Percentiles rank a stretch among this genome's conserved stretches.
Evolutionary conservation across 768 basidiomycete genomes (phyloP).

Genomic region (Fistulinella prunicolor): DNA sequence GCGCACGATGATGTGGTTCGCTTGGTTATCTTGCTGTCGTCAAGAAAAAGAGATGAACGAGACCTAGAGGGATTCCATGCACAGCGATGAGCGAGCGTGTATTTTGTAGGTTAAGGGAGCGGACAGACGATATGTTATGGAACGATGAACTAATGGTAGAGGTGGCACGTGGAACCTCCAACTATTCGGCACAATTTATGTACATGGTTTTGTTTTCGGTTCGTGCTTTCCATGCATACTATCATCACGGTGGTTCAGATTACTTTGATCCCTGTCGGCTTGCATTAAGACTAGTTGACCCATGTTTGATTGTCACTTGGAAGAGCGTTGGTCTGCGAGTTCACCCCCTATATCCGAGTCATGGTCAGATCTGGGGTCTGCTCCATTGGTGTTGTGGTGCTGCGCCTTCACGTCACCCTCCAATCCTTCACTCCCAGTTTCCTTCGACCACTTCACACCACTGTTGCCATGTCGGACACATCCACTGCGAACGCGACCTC

Average conservation of each 20-base stretch:
- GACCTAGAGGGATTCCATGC: slow-evolving; percentile 10
- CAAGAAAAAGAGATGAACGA: slow-evolving; percentile 44
- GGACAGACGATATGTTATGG: slow-evolving; percentile 27
- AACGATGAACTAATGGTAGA: slow-evolving; percentile 23
- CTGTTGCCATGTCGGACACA: background rate
- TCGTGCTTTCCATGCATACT: slow-evolving; percentile 3
- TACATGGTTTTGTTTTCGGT: slow-evolving; percentile 25
- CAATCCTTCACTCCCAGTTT: too few relatives aligned
- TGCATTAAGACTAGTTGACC: too few relatives aligned
- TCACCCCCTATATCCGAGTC: background rate
- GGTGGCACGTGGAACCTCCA: slow-evolving; percentile 28
- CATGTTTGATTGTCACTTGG: too few relatives aligned
- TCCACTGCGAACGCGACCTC: slow-evolving; percentile 8
- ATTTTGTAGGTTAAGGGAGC: slow-evolving; percentile 21
- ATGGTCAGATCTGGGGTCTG: background rate
- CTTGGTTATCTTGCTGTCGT: slow-evolving; percentile 71
- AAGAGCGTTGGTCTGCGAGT: too few relatives aligned
- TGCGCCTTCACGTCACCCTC: background rate
- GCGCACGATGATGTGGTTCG: slow-evolving; percentile 91
- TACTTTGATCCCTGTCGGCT: too few relatives aligned
- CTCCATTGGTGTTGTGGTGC: background rate
- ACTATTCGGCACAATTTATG: slow-evolving; percentile 17
- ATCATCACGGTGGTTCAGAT: background rate
- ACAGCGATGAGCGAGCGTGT: slow-evolving; percentile 5
- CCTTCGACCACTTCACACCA: background rate